A percentile compares a stretch with the other conserved stretches of the same genome.
phyloP scores from a whole-genome alignment of 495 filamentous ascomycete genomes.

The Podospora bellae-mahoneyi region DNA sequence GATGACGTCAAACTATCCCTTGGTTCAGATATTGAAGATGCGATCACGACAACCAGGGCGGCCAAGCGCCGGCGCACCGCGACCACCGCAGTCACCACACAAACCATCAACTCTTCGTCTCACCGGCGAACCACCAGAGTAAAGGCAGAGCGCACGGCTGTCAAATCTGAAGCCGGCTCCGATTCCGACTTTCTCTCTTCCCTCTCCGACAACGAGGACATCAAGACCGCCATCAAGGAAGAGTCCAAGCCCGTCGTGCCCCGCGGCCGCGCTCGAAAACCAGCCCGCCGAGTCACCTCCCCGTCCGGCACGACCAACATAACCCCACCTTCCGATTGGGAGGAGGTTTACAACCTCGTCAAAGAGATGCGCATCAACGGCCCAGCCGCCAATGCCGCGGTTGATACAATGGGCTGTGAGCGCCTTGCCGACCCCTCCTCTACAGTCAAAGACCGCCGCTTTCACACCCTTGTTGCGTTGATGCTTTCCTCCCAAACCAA shows the following conservation, averaged over 20 bases:
- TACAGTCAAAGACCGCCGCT: slow-evolving; percentile 65
- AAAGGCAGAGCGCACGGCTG: neutral
- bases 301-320: slow-evolving; percentile 53
- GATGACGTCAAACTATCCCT: slow-evolving; percentile 10
- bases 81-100: slow-evolving; percentile 12
- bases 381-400: slow-evolving; percentile 65
- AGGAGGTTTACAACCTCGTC: slow-evolving; percentile 72
- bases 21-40: slow-evolving; percentile 62
- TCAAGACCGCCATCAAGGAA: neutral
- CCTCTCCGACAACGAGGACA: neutral
- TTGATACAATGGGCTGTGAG: slow-evolving; percentile 98
- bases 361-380: slow-evolving; percentile 73
- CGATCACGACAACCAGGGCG: slow-evolving; percentile 34
- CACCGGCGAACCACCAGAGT: neutral
- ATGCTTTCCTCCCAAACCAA: slow-evolving; percentile 98
- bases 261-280: slow-evolving; percentile 48
- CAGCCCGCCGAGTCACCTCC: slow-evolving; percentile 61
- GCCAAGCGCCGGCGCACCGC: slow-evolving; percentile 42
- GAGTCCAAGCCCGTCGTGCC: neutral
- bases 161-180: slow-evolving; percentile 14
- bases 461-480: slow-evolving; percentile 85
- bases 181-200: slow-evolving; percentile 8
- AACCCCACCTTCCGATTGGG: slow-evolving; percentile 76
- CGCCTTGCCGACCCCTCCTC: slow-evolving; percentile 57
- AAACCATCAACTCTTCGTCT: slow-evolving; percentile 9